These are phyloP conservation scores for Neonectria punicea DNA, from an alignment of 2,329 filamentous ascomycete genomes.

Conservation along the genomic window DNA sequence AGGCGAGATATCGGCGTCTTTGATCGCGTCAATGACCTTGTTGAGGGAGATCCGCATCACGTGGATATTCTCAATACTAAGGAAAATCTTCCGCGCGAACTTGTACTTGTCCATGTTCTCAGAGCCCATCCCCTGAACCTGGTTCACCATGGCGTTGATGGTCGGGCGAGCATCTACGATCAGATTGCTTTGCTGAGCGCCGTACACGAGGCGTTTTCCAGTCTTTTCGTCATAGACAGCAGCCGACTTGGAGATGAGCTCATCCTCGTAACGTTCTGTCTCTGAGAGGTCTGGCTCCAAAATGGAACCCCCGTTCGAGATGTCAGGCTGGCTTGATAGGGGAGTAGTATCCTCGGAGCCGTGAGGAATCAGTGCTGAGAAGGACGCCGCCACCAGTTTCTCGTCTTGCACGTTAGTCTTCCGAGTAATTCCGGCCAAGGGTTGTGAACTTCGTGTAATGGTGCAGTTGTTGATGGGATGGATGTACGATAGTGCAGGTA, in stretches of 20 bases:
- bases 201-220: conserved; percentile 77
- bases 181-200: conserved; percentile 90
- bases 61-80: conserved; percentile 98
- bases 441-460: conserved; percentile 94
- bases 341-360: conserved; percentile 50
- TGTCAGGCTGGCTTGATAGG: conserved; percentile 61
- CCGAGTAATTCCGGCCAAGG: conserved; percentile 83
- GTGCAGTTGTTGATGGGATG: conserved; percentile 97
- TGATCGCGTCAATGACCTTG: conserved; percentile 88
- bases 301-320: conserved; percentile 47
- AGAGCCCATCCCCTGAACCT: conserved; percentile 90
- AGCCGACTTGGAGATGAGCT: conserved; percentile 61
- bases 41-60: conserved; percentile 94
- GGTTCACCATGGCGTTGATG: conserved; percentile 94
- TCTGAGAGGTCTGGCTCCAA: conserved; percentile 66
- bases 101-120: conserved; percentile 99
- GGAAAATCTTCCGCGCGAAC: conserved; percentile 88
- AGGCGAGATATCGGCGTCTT: conserved; percentile 89
- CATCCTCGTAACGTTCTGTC: conserved; percentile 75
- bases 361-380: conserved; percentile 59
- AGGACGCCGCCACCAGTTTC: conserved; percentile 91
- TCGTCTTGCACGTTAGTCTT: conserved; percentile 97
- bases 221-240: conserved; percentile 66
- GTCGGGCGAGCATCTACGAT: conserved; percentile 96
- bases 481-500: conserved; percentile 92